Base-by-base conservation (phyloP, 2,329 filamentous ascomycete genomes). In the Aspergillus thermomutatus region DNA sequence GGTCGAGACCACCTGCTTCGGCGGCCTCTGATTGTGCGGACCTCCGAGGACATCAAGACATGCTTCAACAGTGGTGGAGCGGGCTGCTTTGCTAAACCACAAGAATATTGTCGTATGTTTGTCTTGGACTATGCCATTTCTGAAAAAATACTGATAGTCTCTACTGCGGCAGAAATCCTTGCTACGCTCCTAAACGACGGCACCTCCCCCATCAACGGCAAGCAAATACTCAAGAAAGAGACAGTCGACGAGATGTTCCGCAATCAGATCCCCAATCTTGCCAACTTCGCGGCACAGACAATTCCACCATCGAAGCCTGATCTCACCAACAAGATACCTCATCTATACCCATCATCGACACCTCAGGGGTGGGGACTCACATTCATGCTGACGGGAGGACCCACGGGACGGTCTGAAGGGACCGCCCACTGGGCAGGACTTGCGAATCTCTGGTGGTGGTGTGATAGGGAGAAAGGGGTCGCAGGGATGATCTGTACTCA, bases 361-460 rank as follows among this genome's bases (percentile, higher is more conserved):
- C 81, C 85, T 0, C 85, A 88, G 65, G 87, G 87, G 10, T 89
- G 85, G 85, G 85, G 85, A 0, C 71, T 89, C 31, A 81, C 78
- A 0, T 84, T 85, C 50, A 82, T 86, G 78, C 68, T 86, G 11
- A 82, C 70, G 17, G 77, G 78, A 0, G 79, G 78, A 0, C 62
- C 68, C 1, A 83, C 84, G 2, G 84, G 85, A 0, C 75, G 84
- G 8, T 82, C 81, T 0, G 69, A 61, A 2, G 73, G 76, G 2
- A 85, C 83, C 0, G 80, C 64, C 0, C 79, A 75, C 64, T 88
- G 86, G 86, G 81, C 81, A 1, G 85, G 86, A 0, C 62, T 87
- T 28, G 69, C 83, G 3, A 88, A 87, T 66, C 63, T 82, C 31
- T 87, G 77, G 64, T 88, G 84, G 83, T 88, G 84, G 84, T 75